Evolutionary conservation across 164 flowering plant genomes (phyloP).

Genomic region (Pachysandra terminalis): DNA sequence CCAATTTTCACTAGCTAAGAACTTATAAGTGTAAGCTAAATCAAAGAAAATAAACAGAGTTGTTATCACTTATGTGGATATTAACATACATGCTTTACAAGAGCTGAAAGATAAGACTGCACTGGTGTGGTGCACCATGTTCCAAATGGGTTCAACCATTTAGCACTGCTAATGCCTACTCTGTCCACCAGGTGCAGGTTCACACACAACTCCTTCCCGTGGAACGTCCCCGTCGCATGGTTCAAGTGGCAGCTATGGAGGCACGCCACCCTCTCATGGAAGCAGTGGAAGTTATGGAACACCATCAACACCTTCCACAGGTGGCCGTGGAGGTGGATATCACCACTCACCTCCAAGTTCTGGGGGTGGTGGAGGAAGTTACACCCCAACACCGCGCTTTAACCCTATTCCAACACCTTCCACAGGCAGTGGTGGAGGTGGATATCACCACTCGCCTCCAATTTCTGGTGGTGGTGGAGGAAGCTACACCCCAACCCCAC

Average conservation of each 20-base stretch:
- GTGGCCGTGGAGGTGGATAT: slow-evolving; percentile 27
- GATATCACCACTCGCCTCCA: slow-evolving; percentile 37
- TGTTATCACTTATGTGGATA: no score
- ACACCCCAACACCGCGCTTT: slow-evolving; percentile 18
- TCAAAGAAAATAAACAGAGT: no score
- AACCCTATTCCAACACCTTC: slow-evolving; percentile 22
- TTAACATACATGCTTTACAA: no score
- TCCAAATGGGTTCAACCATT: not conserved
- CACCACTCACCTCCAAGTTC: slow-evolving; percentile 35
- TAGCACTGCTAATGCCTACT: not conserved
- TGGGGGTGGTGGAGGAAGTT: slow-evolving; percentile 5
- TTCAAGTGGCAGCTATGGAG: slow-evolving; percentile 12
- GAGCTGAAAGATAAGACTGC: no score
- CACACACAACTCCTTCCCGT: slow-evolving; percentile 23
- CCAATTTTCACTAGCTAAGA: no score
- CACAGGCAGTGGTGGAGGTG: slow-evolving; percentile 25
- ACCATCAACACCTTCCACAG: slow-evolving; percentile 22
- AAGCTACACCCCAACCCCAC: slow-evolving; percentile 17
- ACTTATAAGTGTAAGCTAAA: no score
- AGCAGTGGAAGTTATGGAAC: slow-evolving; percentile 20
- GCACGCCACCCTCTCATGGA: slow-evolving; percentile 14
- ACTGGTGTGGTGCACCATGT: not conserved
- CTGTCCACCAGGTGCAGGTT: slow-evolving; percentile 19
- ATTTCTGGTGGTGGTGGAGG: slow-evolving; percentile 11
- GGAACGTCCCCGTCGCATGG: slow-evolving; percentile 15